Percentiles rank a stretch among this genome's conserved stretches.
These are phyloP conservation scores for Arthrobotrys megalospora DNA, from an alignment of 2,329 filamentous ascomycete species.

Conservation along the genomic window DNA sequence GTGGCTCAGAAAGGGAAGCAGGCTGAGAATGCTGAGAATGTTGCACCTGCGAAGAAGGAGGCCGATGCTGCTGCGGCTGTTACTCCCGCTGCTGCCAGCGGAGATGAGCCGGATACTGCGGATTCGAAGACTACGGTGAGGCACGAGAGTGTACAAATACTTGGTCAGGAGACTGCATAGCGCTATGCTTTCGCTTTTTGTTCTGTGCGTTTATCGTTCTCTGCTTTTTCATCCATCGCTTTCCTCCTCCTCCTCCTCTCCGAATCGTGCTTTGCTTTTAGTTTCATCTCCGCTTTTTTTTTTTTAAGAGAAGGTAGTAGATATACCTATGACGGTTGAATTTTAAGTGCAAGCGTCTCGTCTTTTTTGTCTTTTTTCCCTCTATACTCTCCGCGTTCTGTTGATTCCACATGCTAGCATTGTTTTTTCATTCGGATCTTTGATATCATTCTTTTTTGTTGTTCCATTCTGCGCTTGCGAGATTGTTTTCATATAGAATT, in stretches of 20 bases:
- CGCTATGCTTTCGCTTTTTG: conserved; percentile 24
- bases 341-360: conserved; percentile 7
- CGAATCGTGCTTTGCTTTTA: background rate
- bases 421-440: conserved; percentile 7
- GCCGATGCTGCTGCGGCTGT: background rate
- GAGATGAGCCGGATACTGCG: conserved; percentile 45
- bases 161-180: conserved; percentile 60
- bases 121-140: conserved; percentile 43
- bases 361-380: background rate
- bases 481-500: conserved; percentile 17
- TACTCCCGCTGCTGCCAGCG: background rate
- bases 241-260: conserved; percentile 10
- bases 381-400: conserved; percentile 4
- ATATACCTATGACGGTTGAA: conserved; percentile 13
- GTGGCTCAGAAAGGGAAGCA: conserved; percentile 63
- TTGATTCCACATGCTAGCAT: background rate
- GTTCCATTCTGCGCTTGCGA: background rate
- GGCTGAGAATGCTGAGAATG: conserved; percentile 66
- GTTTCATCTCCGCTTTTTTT: conserved; percentile 9
- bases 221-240: background rate
- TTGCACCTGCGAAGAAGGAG: conserved; percentile 13
- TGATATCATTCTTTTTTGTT: background rate
- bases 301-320: background rate
- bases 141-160: conserved; percentile 52
- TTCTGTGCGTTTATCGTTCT: background rate